phyloP scores from a whole-genome alignment of 1,284 basidiomycete genomes.

The Gomphus sp. region DNA sequence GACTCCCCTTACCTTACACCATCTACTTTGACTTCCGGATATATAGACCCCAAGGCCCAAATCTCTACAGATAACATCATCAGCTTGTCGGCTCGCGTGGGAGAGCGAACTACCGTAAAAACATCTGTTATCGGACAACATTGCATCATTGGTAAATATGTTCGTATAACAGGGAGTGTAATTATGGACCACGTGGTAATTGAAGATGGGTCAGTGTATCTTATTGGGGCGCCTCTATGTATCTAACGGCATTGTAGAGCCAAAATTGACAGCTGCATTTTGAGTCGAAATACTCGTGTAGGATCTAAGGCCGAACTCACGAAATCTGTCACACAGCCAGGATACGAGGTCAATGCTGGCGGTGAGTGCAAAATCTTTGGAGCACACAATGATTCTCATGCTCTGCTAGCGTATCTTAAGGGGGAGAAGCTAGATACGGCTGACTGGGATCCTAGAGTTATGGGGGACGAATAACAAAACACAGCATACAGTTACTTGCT shows the following conservation, averaged over 20 bases:
- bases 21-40: slow-evolving; percentile 48
- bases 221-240: slow-evolving; percentile 4
- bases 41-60: slow-evolving; percentile 70
- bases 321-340: slow-evolving; percentile 82
- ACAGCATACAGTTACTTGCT: not conserved
- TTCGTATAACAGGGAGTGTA: slow-evolving; percentile 79
- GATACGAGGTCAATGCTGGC: slow-evolving; percentile 71
- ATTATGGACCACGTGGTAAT: slow-evolving; percentile 87
- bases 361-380: slow-evolving; percentile 35
- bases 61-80: slow-evolving; percentile 83
- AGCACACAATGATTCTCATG: not conserved
- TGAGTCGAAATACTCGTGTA: slow-evolving; percentile 76
- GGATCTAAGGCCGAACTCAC: slow-evolving; percentile 74
- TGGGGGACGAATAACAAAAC: not conserved
- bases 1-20: slow-evolving; percentile 32
- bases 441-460: slow-evolving; percentile 37
- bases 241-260: slow-evolving; percentile 39
- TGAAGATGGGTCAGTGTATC: slow-evolving; percentile 63
- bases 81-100: slow-evolving; percentile 73
- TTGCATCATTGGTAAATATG: slow-evolving; percentile 82
- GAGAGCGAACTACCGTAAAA: slow-evolving; percentile 82
- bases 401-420: slow-evolving; percentile 38
- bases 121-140: slow-evolving; percentile 83
- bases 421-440: slow-evolving; percentile 58
- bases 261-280: slow-evolving; percentile 83